These are phyloP conservation scores for Golubevia sp. DNA, from an alignment of 1,284 basidiomycete species.

Conservation along the genomic window DNA sequence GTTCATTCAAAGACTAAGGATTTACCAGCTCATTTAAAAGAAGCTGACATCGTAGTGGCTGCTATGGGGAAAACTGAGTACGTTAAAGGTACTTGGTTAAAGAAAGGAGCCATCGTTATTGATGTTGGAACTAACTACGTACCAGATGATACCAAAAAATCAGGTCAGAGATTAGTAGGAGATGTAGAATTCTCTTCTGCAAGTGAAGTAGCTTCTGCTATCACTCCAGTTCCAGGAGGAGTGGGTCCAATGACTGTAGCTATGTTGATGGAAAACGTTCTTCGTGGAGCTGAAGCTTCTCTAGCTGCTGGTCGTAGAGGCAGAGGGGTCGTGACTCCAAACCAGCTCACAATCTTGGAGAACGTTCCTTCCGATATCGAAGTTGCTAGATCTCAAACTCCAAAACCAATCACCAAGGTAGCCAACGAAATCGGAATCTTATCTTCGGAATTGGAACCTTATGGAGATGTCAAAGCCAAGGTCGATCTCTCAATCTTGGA, in stretches of 20 bases:
- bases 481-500: constrained; percentile 50
- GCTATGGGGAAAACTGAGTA: constrained; percentile 55
- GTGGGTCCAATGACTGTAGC: constrained; percentile 62
- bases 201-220: constrained; percentile 45
- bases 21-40: constrained; percentile 34
- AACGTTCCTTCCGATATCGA: constrained; percentile 69
- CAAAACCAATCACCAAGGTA: constrained; percentile 48
- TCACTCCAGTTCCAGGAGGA: constrained; percentile 60
- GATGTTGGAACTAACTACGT: constrained; percentile 61
- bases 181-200: constrained; percentile 55
- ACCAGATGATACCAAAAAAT: constrained; percentile 54
- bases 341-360: constrained; percentile 76
- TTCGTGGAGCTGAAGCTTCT: constrained; percentile 16
- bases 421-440: constrained; percentile 57
- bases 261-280: constrained; percentile 60
- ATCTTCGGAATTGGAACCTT: constrained; percentile 52
- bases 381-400: constrained; percentile 55
- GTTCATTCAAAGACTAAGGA: constrained; percentile 48
- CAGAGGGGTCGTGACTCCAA: constrained; percentile 72
- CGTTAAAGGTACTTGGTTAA: constrained; percentile 56
- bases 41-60: constrained; percentile 56
- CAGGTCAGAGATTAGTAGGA: constrained; percentile 55
- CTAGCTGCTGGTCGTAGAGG: constrained; percentile 10
- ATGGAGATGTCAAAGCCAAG: constrained; percentile 59
- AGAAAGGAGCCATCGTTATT: constrained; percentile 55